Evolutionary conservation across 257 asterid species (phyloP), one percentile per base, ranked within the genome.

Genomic region (Gentiana macrophylla): DNA sequence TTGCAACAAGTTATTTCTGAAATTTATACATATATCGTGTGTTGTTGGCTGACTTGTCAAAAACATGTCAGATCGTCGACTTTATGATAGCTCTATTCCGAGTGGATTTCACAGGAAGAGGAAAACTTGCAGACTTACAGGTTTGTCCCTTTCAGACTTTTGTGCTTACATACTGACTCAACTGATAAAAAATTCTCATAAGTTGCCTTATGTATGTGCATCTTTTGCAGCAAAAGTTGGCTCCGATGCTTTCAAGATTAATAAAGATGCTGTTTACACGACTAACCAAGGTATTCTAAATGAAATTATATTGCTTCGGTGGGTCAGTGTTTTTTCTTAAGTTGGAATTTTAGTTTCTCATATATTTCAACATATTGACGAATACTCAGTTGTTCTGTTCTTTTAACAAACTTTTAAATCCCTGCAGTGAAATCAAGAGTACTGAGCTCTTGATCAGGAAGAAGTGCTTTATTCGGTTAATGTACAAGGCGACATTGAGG

Each of bases 81-180:
- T 92, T 97, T 6, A 82, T 92, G 71, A 92, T 88, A 56, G 98
- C 95, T 70, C 83, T 88, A 64, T 92, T 92, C 64, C 83, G 99
- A 64, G 97, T 92, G 50, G 97, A 85, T 78, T 92, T 92, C 72
- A 92, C 95, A 32, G 99, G 97, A 63, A 78, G 97, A 75, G 97
- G 99, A 72, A 97, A 92, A 74, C 92, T 90, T 61, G 98, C 96
- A 59, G 98, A 90, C 0, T 88, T 95, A 59, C 98, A 90, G 96
- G 98, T 90, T 51, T 49, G 49, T 50, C 32, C 41, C 37, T 32
- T 12, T 5, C 8, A 72, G 75, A 76, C 77, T 74, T 32, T 55
- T 50, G 38, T 37, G 12, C 38, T 15, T 32, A 15, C 13, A 36
- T 38, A 38, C 13, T 49, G 59, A 41, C 49, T 34, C 35, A 35